phyloP scores from a whole-genome alignment of 2,329 filamentous ascomycete species.

The Phaeophleospora eucalypticola region DNA sequence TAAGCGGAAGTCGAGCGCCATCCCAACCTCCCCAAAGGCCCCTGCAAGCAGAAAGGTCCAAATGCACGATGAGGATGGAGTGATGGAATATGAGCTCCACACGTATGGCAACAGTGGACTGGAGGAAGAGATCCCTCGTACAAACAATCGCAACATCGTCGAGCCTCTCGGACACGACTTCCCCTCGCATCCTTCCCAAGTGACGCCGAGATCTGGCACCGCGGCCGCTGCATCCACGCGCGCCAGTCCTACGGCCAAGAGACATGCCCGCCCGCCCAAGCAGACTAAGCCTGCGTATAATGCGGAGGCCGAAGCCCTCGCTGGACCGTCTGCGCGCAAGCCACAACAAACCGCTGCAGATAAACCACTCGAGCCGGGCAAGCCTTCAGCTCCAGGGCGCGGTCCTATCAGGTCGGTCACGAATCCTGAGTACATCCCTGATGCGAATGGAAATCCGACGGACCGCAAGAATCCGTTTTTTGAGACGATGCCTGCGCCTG shows the following conservation, averaged over 20 bases:
- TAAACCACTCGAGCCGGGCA: no score
- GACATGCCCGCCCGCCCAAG: background rate
- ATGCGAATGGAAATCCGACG: background rate
- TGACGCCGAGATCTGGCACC: background rate
- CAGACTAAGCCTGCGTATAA: background rate
- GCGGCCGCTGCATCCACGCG: background rate
- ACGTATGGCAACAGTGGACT: background rate
- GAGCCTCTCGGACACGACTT: background rate
- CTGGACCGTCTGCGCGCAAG: no score
- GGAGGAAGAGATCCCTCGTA: background rate
- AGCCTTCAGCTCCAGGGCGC: background rate
- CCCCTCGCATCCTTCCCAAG: background rate
- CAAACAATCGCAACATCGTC: background rate
- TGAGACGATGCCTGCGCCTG: constrained; percentile 25
- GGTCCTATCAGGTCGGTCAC: constrained; percentile 15
- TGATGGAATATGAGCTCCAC: no score
- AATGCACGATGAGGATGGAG: background rate
- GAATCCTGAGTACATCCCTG: constrained; percentile 15
- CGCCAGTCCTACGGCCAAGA: background rate
- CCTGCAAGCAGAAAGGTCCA: background rate
- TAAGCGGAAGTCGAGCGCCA: background rate
- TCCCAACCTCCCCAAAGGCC: background rate
- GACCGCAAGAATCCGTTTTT: constrained; percentile 25
- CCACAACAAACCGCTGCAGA: no score
- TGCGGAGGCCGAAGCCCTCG: no score